These are phyloP conservation scores for Trichoderma koningiopsis DNA, from an alignment of 2,329 filamentous ascomycete genomes.

Conservation along the genomic window DNA sequence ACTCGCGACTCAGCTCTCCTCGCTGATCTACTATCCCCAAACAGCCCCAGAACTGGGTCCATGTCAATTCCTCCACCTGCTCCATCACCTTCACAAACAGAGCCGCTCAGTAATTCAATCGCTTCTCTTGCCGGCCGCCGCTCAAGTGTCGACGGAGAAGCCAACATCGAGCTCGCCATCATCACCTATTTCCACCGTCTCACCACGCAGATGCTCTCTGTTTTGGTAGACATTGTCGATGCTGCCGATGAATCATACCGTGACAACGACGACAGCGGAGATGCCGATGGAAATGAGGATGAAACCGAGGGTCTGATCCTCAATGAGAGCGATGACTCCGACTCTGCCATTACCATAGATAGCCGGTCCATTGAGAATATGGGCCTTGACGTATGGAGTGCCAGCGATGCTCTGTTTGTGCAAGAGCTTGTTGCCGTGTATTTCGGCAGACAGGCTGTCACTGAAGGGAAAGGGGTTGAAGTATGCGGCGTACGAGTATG, in stretches of 20 bases:
- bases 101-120: conserved; percentile 47
- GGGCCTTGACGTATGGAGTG: conserved; percentile 79
- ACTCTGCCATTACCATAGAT: conserved; percentile 56
- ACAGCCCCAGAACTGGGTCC: conserved; percentile 27
- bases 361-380: conserved; percentile 68
- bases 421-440: conserved; percentile 63
- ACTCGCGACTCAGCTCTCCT: conserved; percentile 59
- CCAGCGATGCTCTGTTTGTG: conserved; percentile 69
- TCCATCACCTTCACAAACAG: conserved; percentile 36
- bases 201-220: conserved; percentile 65
- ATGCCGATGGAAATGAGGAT: conserved; percentile 38
- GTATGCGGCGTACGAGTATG: conserved; percentile 75
- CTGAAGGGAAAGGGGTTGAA: conserved; percentile 70
- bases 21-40: conserved; percentile 50
- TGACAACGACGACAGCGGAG: conserved; percentile 38
- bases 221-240: conserved; percentile 63
- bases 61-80: conserved; percentile 37
- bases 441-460: conserved; percentile 63
- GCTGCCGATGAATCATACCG: conserved; percentile 48
- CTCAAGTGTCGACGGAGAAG: conserved; percentile 45
- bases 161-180: conserved; percentile 65
- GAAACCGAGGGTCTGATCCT: conserved; percentile 36
- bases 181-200: conserved; percentile 82
- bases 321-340: conserved; percentile 37
- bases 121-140: conserved; percentile 47